Evolutionary conservation across 176 grass and related monocot species (phyloP).

Genomic region (Phoenix roebelenii): DNA sequence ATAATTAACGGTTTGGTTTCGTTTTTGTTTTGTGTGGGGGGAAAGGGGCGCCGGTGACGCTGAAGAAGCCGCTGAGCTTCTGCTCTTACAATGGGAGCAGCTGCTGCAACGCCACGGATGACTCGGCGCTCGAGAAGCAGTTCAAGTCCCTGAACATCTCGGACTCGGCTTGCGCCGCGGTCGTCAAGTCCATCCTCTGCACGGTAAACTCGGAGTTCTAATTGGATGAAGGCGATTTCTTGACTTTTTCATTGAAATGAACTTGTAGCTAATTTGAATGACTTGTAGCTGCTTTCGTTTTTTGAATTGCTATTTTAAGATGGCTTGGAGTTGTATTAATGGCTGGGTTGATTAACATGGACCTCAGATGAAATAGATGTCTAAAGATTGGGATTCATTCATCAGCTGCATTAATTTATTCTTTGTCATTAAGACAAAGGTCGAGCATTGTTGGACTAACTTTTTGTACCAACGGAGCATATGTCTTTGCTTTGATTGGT

Average conservation of each 20-base stretch:
- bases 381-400: too few relatives aligned
- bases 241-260: background rate
- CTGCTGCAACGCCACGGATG: slow-evolving; percentile 52
- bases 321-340: too few relatives aligned
- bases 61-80: slow-evolving; percentile 44
- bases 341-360: too few relatives aligned
- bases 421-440: too few relatives aligned
- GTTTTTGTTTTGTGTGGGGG: background rate
- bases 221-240: background rate
- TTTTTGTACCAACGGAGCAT: too few relatives aligned
- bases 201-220: slow-evolving; percentile 32
- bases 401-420: too few relatives aligned
- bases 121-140: slow-evolving; percentile 38
- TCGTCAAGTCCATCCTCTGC: slow-evolving; percentile 68
- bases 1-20: background rate
- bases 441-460: too few relatives aligned
- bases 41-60: slow-evolving; percentile 39
- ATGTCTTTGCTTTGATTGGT: too few relatives aligned
- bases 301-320: too few relatives aligned
- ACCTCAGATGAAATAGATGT: too few relatives aligned
- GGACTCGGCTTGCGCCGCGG: slow-evolving; percentile 41
- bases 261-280: background rate
- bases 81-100: slow-evolving; percentile 37
- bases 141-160: slow-evolving; percentile 59
- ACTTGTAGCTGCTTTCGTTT: too few relatives aligned